Evolutionary conservation across 108 stramenopile species (phyloP), one percentile per base, ranked within the genome.

Genomic region (Cyclotella distinguenda): DNA sequence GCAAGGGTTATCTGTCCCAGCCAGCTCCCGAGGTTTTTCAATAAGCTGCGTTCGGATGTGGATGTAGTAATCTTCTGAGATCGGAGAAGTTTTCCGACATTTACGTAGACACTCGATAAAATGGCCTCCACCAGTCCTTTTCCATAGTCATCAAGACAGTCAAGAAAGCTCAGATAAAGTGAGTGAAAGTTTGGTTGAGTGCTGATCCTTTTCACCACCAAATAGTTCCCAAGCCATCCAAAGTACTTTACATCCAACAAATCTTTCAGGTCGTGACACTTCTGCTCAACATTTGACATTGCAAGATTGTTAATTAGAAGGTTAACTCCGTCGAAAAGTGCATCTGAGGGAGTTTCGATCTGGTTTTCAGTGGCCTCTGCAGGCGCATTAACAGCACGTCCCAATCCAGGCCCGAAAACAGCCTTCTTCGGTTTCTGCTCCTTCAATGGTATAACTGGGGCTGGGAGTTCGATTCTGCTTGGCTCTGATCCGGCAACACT

Each of bases 1-100:
- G 97, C 97, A 23, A 99, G 82, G 26, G 99, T 99, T 51, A 97
- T 94, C 59, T 95, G 95, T 12, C 99, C 99, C 1, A 99, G 84
- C 97, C 97, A 99, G 36, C 91, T 93, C 22, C 99, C 99, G 19
- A 99, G 86, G 73, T 98, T 98, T 80, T 98, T 98, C 68, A 99
- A 80, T 52, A 97, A 74, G 56, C 93, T 95, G 22, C 99, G 87
- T 68, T 99, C 97, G 23, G 87, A 84, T 2, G 96, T 97, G 9
- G 93, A 95, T 16, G 96, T 97, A 5, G 95, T 96, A 38, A 99
- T 99, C 67, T 95, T 96, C 27, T 87, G 82, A 28, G 95, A 96
- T 1, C 92, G 83, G 54, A 99, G 80, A 12, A 95, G 79, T 64
- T 90, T 94, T 6, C 95, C 92, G 39, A 98, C 94, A 54, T 97